These are phyloP conservation scores for Wickerhamia fluorescens DNA, from an alignment of 805 yeast genomes.

Conservation along the genomic window DNA sequence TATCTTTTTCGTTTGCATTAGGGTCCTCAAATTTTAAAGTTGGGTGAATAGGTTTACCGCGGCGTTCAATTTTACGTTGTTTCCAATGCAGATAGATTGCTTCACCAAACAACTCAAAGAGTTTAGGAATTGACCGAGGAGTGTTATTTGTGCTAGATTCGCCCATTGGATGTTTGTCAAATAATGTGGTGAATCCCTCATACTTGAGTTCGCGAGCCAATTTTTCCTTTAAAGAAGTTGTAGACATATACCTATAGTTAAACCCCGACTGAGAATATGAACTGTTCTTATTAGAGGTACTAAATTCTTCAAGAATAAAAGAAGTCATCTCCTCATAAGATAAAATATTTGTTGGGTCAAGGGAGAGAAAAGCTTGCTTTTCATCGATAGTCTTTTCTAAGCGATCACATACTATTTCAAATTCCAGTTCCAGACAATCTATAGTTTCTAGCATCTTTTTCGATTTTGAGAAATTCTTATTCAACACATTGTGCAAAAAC, in stretches of 20 bases:
- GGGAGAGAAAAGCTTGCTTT: conserved; percentile 79
- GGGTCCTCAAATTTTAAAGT: conserved; percentile 78
- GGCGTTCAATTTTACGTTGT: conserved; percentile 56
- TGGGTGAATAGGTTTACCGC: conserved; percentile 71
- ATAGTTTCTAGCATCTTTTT: conserved; percentile 9
- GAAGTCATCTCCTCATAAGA: conserved; percentile 62
- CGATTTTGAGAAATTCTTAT: conserved; percentile 15
- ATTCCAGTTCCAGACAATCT: conserved; percentile 70
- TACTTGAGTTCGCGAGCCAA: conserved; percentile 50
- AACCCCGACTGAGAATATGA: conserved; percentile 23
- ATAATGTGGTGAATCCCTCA: conserved; percentile 51
- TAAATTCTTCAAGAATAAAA: conserved; percentile 32
- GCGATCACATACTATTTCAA: conserved; percentile 68
- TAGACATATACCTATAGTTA: conserved; percentile 35
- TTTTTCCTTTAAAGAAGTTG: conserved; percentile 49
- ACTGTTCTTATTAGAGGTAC: conserved; percentile 18
- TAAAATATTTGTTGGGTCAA: conserved; percentile 76
- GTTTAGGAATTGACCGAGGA: conserved; percentile 39
- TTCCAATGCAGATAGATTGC: conserved; percentile 79
- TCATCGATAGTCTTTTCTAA: conserved; percentile 71
- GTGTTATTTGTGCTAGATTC: conserved; percentile 8
- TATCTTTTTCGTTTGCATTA: conserved; percentile 65
- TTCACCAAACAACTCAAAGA: conserved; percentile 56
- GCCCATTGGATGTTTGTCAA: conserved; percentile 39
- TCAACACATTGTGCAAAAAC: conserved; percentile 42